Conservation (phyloP, 352 stramenopile genomes). For the Aphanomyces astaci region DNA sequence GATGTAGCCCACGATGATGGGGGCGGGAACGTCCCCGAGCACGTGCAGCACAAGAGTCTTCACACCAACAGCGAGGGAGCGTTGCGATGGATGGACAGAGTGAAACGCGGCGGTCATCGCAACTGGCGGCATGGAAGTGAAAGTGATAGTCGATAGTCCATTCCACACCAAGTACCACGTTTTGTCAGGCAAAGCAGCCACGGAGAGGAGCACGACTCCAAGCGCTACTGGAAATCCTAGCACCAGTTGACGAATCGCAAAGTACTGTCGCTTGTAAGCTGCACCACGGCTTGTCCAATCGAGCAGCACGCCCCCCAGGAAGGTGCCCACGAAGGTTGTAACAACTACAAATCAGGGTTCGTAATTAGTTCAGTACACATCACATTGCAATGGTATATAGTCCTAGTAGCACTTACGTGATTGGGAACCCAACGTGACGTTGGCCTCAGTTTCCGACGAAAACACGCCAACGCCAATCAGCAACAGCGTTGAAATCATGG, state of each 20-base stretch:
- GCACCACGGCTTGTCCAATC: constrained; percentile 41
- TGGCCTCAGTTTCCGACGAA: constrained; percentile 64
- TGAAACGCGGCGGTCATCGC: constrained; percentile 82
- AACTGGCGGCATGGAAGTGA: constrained; percentile 64
- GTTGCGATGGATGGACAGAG: constrained; percentile 75
- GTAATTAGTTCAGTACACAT: no score
- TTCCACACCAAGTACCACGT: not conserved
- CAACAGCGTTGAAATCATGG: constrained; percentile 79
- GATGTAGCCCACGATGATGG: constrained; percentile 86
- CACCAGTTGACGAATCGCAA: not conserved
- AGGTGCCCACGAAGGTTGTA: constrained; percentile 81
- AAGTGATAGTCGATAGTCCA: constrained; percentile 46
- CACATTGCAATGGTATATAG: no score
- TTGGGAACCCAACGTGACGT: constrained; percentile 68
- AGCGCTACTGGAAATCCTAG: not conserved
- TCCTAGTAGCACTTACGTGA: not conserved
- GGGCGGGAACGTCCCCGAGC: constrained; percentile 90
- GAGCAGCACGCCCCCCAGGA: constrained; percentile 77
- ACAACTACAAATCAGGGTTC: no score
- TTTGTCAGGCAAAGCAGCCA: not conserved
- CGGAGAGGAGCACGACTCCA: not conserved
- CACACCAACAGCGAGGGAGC: constrained; percentile 84
- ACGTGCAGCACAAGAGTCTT: constrained; percentile 89
- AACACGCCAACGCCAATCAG: constrained; percentile 87
- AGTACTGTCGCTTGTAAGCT: constrained; percentile 15